These are phyloP conservation scores for Aureobasidium sp. DNA, from an alignment of 2,329 filamentous ascomycete species.

Conservation along the genomic window DNA sequence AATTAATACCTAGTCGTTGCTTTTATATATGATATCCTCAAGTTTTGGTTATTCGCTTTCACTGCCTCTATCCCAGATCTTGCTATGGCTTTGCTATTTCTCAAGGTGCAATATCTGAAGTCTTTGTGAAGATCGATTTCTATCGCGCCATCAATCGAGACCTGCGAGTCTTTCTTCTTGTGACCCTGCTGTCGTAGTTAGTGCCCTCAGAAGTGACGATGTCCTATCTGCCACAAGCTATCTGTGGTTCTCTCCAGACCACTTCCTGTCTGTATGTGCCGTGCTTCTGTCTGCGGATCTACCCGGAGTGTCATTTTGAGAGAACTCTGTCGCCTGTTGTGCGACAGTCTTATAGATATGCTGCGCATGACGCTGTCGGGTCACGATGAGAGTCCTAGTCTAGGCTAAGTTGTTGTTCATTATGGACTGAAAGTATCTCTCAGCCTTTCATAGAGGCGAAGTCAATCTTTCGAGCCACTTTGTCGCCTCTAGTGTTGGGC, in stretches of 20 bases:
- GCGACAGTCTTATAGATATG: neutral
- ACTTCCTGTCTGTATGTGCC: neutral
- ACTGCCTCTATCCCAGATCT: neutral
- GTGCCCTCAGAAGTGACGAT: neutral
- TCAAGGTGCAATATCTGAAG: neutral
- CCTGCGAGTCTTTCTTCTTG: too few species aligned
- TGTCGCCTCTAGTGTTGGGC: constrained; percentile 59
- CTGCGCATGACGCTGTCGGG: neutral
- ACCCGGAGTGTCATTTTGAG: neutral
- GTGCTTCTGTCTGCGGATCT: neutral
- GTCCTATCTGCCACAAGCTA: too few species aligned
- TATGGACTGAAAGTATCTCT: neutral
- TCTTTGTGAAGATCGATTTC: too few species aligned
- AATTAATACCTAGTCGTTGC: neutral
- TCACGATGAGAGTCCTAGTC: neutral
- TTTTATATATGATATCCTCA: constrained; percentile 5
- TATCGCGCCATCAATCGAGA: too few species aligned
- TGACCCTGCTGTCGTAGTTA: neutral
- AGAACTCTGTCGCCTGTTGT: neutral
- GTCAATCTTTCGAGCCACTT: constrained; percentile 76
- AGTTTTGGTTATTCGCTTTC: neutral
- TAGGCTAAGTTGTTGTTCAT: neutral
- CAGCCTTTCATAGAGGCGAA: constrained; percentile 51
- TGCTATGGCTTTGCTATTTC: neutral
- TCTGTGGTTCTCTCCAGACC: neutral